Percentiles rank a stretch among this genome's conserved stretches.
Evolutionary conservation across 805 yeast species (phyloP).

Genomic region (Metschnikowia proteae): DNA sequence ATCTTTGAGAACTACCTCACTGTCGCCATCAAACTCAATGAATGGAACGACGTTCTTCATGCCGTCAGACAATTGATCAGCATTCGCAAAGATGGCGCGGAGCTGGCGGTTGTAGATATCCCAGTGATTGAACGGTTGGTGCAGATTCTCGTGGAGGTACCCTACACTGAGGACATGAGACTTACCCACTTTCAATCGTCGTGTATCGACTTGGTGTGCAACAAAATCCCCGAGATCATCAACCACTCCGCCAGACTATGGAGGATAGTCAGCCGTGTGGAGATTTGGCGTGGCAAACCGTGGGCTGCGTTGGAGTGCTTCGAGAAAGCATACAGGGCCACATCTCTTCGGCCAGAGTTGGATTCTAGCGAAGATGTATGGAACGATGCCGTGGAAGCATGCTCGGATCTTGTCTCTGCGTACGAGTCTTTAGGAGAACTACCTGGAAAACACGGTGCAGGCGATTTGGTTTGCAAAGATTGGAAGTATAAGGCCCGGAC

Average conservation of each 20-base stretch:
- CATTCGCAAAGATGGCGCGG: slow-evolving; percentile 49
- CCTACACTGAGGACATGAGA: slow-evolving; percentile 43
- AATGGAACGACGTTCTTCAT: slow-evolving; percentile 82
- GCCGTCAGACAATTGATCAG: slow-evolving; percentile 67
- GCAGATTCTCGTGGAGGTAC: slow-evolving; percentile 54
- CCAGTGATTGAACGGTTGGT: slow-evolving; percentile 72
- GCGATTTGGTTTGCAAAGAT: slow-evolving; percentile 82
- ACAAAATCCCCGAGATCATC: slow-evolving; percentile 62
- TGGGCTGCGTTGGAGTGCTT: slow-evolving; percentile 84
- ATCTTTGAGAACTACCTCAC: slow-evolving; percentile 84
- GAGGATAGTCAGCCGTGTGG: slow-evolving; percentile 81
- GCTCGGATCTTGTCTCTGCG: slow-evolving; percentile 76
- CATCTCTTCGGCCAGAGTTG: slow-evolving; percentile 60
- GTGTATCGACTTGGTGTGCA: slow-evolving; percentile 70
- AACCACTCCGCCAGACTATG: slow-evolving; percentile 68
- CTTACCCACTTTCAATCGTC: slow-evolving; percentile 61
- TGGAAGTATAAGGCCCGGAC: slow-evolving; percentile 85
- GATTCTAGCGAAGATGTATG: slow-evolving; percentile 59
- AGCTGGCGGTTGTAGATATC: slow-evolving; percentile 62
- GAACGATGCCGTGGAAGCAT: slow-evolving; percentile 76
- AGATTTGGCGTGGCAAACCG: slow-evolving; percentile 80
- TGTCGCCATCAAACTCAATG: slow-evolving; percentile 76
- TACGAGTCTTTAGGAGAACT: slow-evolving; percentile 84
- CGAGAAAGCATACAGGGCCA: slow-evolving; percentile 81
- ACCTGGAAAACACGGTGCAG: slow-evolving; percentile 76